phyloP scores from a whole-genome alignment of 1,284 basidiomycete genomes.

The Ceratobasidium papillatum region DNA sequence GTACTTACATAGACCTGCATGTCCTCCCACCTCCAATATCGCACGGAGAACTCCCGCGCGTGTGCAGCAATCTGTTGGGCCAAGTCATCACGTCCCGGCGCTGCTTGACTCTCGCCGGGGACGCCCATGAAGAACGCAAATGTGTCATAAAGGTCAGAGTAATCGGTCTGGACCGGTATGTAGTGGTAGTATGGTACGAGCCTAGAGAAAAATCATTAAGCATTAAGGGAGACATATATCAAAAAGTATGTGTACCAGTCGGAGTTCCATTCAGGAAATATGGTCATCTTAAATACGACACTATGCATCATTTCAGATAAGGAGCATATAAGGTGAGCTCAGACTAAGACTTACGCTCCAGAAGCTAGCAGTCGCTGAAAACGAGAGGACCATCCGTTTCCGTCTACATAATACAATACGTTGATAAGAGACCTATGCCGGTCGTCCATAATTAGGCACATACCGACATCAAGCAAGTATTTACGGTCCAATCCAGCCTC shows the following conservation, averaged over 20 bases:
- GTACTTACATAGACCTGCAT: conserved; percentile 57
- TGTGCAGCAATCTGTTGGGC: conserved; percentile 55
- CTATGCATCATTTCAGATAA: conserved; percentile 40
- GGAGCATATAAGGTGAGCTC: neutral
- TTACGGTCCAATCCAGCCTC: conserved; percentile 34
- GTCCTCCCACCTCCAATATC: conserved; percentile 59
- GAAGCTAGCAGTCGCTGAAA: conserved; percentile 52
- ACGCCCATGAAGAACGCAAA: conserved; percentile 59
- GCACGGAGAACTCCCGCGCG: conserved; percentile 54
- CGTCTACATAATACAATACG: conserved; percentile 35
- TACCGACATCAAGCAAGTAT: conserved; percentile 43
- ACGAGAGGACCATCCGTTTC: conserved; percentile 50
- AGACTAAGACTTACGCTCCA: conserved; percentile 43
- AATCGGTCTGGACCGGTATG: conserved; percentile 54
- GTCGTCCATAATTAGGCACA: neutral
- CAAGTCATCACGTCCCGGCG: conserved; percentile 54
- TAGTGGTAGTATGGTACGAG: conserved; percentile 49
- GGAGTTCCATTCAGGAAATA: conserved; percentile 56
- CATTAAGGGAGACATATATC: neutral
- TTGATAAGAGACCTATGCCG: neutral
- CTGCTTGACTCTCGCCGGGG: conserved; percentile 48
- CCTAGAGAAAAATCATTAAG: neutral
- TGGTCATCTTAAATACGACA: conserved; percentile 55
- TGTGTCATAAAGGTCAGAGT: conserved; percentile 58
- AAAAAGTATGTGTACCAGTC: conserved; percentile 56